A percentile compares a stretch with the other conserved stretches of the same genome.
These are phyloP conservation scores for Beauveria australis DNA, from an alignment of 2,329 filamentous ascomycete species.

Conservation along the genomic window DNA sequence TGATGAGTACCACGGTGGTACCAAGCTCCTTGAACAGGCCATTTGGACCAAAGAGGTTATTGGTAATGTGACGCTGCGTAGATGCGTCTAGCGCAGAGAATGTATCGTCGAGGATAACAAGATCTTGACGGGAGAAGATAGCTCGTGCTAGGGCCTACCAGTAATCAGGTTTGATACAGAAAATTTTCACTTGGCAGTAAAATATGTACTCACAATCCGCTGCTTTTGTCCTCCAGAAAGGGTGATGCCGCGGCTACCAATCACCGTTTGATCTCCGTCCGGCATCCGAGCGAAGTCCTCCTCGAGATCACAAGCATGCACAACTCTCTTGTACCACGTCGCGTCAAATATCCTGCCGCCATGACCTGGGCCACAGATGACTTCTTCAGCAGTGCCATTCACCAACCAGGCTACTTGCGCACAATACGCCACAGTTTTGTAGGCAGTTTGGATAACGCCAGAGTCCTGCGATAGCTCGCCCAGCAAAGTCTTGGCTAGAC, in stretches of 20 bases:
- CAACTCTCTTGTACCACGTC: background rate
- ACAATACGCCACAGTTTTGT: background rate
- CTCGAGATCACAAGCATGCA: background rate
- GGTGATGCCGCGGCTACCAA: slow-evolving; percentile 13
- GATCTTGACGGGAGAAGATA: slow-evolving; percentile 9
- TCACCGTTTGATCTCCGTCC: slow-evolving; percentile 9
- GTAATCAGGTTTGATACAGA: background rate
- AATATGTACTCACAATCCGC: slow-evolving; percentile 13
- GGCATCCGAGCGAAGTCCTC: slow-evolving; percentile 12
- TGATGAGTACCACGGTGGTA: slow-evolving; percentile 14
- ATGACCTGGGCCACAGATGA: background rate
- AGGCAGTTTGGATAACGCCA: background rate
- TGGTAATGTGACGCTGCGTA: slow-evolving; percentile 11
- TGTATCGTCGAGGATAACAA: slow-evolving; percentile 15
- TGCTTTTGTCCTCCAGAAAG: slow-evolving; percentile 16
- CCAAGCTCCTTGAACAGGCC: slow-evolving; percentile 11
- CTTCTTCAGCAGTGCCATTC: background rate
- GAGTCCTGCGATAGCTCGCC: background rate
- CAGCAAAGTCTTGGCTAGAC: background rate
- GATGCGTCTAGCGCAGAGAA: slow-evolving; percentile 12
- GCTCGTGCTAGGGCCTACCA: slow-evolving; percentile 10
- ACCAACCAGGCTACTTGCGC: slow-evolving; percentile 1
- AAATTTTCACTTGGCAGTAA: background rate
- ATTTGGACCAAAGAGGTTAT: slow-evolving; percentile 7
- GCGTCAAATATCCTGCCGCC: background rate